Evolutionary conservation across 768 basidiomycete genomes (phyloP).

Genomic region (Lentinus tigrinus): DNA sequence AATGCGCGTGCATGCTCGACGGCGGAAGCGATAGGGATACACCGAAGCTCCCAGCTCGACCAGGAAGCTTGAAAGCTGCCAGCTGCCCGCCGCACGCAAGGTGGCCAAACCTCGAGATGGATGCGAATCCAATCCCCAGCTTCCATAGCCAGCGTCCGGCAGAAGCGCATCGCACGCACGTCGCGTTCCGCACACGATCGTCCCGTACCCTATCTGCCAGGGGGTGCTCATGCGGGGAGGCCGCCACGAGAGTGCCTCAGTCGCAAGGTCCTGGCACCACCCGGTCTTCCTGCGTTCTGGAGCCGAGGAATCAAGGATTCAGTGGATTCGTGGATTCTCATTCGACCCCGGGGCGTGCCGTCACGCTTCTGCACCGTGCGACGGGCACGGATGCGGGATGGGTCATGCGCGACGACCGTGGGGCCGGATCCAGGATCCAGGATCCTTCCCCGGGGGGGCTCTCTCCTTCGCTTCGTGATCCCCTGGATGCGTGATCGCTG

Average conservation of each 20-base stretch:
- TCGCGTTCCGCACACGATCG: not conserved
- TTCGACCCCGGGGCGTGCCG: not conserved
- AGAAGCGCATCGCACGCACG: conserved; percentile 9
- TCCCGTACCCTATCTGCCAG: too few relatives aligned
- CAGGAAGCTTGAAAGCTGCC: too few relatives aligned
- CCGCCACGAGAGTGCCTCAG: not conserved
- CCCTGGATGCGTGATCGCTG: too few relatives aligned
- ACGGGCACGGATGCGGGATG: not conserved
- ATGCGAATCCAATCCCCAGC: not conserved
- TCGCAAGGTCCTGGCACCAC: too few relatives aligned
- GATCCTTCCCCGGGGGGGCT: not conserved
- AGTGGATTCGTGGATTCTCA: too few relatives aligned
- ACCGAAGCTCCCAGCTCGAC: too few relatives aligned
- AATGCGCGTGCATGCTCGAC: not conserved
- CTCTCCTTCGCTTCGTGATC: not conserved
- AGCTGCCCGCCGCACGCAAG: too few relatives aligned
- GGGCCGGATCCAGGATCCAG: not conserved
- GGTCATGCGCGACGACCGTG: conserved; percentile 6
- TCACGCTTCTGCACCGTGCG: not conserved
- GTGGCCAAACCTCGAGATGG: not conserved
- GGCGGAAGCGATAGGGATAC: too few relatives aligned
- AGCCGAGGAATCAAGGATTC: too few relatives aligned
- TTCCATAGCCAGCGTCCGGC: not conserved
- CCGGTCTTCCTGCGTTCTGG: too few relatives aligned
- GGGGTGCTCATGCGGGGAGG: not conserved